These are phyloP conservation scores for Trichoderma breve DNA, from an alignment of 2,329 filamentous ascomycete species.

Conservation along the genomic window DNA sequence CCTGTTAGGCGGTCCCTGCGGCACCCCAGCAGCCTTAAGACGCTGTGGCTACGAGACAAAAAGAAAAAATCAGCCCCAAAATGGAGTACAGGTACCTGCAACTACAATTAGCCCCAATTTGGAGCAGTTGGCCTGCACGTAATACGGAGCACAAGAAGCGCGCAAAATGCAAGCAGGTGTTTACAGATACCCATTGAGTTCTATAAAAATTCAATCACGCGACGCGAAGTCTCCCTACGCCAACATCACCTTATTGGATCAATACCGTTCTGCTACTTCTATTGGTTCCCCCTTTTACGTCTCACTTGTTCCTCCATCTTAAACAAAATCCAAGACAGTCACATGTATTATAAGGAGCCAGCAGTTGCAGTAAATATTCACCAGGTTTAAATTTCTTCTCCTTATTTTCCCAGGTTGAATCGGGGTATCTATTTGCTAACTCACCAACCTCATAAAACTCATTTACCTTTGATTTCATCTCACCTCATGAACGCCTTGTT, in stretches of 20 bases:
- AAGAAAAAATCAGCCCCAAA: not conserved
- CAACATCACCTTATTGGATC: not conserved
- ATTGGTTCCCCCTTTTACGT: not conserved
- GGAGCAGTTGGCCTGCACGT: not conserved
- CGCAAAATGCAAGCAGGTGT: not conserved
- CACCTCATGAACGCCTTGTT: slow-evolving; percentile 21
- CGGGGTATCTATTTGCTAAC: slow-evolving; percentile 19
- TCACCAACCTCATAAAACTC: slow-evolving; percentile 14
- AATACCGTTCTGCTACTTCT: not conserved
- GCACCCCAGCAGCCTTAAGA: not conserved
- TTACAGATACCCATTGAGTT: not conserved
- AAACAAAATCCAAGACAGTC: not conserved
- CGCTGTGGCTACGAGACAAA: not conserved
- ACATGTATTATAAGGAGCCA: not conserved
- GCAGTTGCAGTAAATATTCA: not conserved
- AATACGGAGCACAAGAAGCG: not conserved
- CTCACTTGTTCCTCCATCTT: not conserved
- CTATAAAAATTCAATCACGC: not conserved
- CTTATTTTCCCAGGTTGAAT: slow-evolving; percentile 22
- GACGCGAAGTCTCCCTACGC: not conserved
- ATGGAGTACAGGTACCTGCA: not conserved
- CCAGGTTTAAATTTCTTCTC: slow-evolving; percentile 10
- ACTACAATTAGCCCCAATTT: not conserved
- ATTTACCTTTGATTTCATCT: slow-evolving; percentile 15
- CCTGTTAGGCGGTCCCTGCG: not conserved